phyloP scores from a whole-genome alignment of 1,284 basidiomycete species.

The Ganoderma boninense region DNA sequence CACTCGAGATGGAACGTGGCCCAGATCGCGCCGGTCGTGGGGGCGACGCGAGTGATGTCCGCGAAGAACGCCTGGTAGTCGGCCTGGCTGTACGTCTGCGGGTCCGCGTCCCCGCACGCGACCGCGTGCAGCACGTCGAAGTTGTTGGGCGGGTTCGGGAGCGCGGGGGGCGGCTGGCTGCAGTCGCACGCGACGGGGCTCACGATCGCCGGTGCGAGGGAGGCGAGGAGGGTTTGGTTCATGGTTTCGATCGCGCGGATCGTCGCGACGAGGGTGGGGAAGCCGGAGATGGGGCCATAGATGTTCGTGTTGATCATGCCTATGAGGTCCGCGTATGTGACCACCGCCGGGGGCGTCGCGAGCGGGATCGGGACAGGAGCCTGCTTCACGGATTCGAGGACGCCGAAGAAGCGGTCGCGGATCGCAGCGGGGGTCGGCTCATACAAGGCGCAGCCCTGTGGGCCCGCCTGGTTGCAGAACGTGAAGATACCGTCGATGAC shows the following conservation, averaged over 20 bases:
- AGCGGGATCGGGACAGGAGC: constrained; percentile 36
- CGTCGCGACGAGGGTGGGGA: constrained; percentile 42
- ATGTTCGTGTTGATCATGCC: constrained; percentile 45
- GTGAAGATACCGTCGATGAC: constrained; percentile 46
- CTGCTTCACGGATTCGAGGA: constrained; percentile 41
- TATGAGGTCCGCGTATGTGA: constrained; percentile 29
- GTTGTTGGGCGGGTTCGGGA: constrained; percentile 18
- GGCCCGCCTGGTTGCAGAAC: constrained; percentile 48
- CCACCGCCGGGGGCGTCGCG: constrained; percentile 27
- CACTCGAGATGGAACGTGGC: constrained; percentile 20
- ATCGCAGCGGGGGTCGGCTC: constrained; percentile 40
- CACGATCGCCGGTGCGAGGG: constrained; percentile 31
- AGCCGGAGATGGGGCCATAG: constrained; percentile 47
- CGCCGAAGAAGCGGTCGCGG: constrained; percentile 38
- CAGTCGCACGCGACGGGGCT: constrained; percentile 29
- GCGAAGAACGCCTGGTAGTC: background rate
- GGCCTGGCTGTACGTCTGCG: background rate
- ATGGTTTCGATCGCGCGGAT: constrained; percentile 48
- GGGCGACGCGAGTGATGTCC: background rate
- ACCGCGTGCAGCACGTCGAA: constrained; percentile 40
- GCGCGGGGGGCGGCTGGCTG: constrained; percentile 23
- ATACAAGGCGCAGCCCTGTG: constrained; percentile 47
- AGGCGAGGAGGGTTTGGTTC: constrained; percentile 43
- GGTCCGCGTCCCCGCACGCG: background rate
- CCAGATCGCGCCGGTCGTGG: constrained; percentile 9